Evolutionary conservation across 345 rosid genomes (phyloP), one percentile per base, ranked within the genome.

Genomic region (Syzygium aqueum): DNA sequence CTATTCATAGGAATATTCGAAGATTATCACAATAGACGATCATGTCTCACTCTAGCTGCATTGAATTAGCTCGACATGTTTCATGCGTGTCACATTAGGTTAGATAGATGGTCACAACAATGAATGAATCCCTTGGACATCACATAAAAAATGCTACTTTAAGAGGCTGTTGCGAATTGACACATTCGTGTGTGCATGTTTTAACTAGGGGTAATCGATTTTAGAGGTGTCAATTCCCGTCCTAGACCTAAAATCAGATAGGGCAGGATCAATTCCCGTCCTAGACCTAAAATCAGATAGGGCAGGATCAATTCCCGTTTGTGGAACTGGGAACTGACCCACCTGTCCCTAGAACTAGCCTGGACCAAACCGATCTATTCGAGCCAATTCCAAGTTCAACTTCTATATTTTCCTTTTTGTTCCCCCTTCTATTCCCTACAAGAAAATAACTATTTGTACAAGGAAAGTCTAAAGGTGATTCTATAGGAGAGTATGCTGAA

Each of bases 381-480:
- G 4, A 3, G 4, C 8, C 8, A 28, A 61, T 61, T 61, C 73
- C 28, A 61, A 61, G 33, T 7, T 61, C 19, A 7, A 61, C 19
- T 43, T 17, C 17, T 6, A 6, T 30, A 23, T 33, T 33, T 8
- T 33, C 6, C 25, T 0, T 33, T 3, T 43, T 6, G 12, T 2
- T 4, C 2, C 23, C 4, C 23, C 23, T 67, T 67, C 25, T 21
- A 67, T 30, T 33, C 37, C 37, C 23, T 1, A 46, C 21, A 67
- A 30, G 46, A 12, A 67, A 67, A 33, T 67, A 67, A 17, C 78
- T 17, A 67, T 67, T 67, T 33, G 8, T 33, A 1, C 3, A 67
- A 67, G 15, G 3, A 67, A 67, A 67, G 23, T 67, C 43, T 17
- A 9, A 13, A n/a, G 17, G 17, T 14, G 17, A 51, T 13, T 51